Base-by-base conservation (phyloP, 2,329 filamentous ascomycete species). In the Geosmithia putterillii region DNA sequence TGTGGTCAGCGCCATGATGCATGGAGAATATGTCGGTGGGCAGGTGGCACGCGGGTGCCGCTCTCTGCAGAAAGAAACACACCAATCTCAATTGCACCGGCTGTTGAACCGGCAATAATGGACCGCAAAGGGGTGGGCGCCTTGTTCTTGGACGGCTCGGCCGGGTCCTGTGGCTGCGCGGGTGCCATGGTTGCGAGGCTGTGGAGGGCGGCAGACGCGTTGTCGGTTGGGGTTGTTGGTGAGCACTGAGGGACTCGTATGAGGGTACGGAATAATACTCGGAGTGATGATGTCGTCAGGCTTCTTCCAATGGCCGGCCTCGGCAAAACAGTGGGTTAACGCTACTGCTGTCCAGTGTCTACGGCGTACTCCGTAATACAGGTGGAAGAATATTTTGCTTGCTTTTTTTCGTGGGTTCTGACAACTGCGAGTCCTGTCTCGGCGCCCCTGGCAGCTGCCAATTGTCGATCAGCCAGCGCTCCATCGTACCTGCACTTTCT, bases 31-130 rank as follows among this genome's bases (percentile, higher is more conserved):
- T 9, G 21, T 19, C 36, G 25, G 21, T 40, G 9, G 12, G 38
- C 15, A 22, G 12, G 12, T n/a, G n/a, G n/a, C n/a, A n/a, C n/a
- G n/a, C n/a, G n/a, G n/a, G n/a, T n/a, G n/a, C n/a, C n/a, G n/a
- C n/a, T n/a, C n/a, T n/a, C n/a, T n/a, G n/a, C 15, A 43, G 22
- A 21, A 17, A 17, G 18, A 22, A 39, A 23, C 66, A 53, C 69
- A 89, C 85, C 79, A 61, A 96, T 96, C 67, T 98, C 90, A 51
- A 96, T 76, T 44, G 89, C 92, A 56, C 92, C 92, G 44, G 90
- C 92, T n/a, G 84, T 85, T 45, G 87, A 86, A 49, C 92, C 92
- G 44, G 92, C 92, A 54, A 96, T 71, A 54, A 96, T 86, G 46
- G 88, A 95, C 52, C 92, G 85, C 59, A 95, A 64, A 41, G 85